Percentiles rank a stretch among this genome's conserved stretches.
Conservation (phyloP, 1,284 basidiomycete species). For the Ustilago cynodontis region DNA sequence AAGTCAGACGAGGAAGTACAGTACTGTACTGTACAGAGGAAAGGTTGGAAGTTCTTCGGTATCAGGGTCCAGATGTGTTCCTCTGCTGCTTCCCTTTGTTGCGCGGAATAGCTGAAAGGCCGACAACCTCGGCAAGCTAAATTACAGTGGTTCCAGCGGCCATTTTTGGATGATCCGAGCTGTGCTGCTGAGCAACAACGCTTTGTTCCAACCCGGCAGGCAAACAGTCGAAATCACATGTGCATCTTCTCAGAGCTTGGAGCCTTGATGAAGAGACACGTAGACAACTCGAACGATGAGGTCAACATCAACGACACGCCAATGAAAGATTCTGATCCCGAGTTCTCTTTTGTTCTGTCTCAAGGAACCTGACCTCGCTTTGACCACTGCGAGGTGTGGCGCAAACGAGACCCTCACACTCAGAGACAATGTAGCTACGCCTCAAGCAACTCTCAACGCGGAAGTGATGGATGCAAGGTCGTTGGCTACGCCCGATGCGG, state of each 20-base stretch:
- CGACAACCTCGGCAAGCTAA: slow-evolving; percentile 5
- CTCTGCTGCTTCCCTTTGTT: background rate
- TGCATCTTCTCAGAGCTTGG: background rate
- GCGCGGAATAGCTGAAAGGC: background rate
- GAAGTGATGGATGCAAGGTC: no score
- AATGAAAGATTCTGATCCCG: no score
- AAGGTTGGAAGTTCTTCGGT: background rate
- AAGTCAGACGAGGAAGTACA: no score
- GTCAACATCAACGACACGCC: background rate
- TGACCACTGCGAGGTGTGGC: background rate
- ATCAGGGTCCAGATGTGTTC: background rate
- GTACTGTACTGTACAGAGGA: no score
- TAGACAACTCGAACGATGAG: background rate
- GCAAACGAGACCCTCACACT: background rate
- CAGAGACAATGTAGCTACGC: background rate
- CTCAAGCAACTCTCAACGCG: background rate
- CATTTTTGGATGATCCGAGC: background rate
- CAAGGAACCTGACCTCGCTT: no score
- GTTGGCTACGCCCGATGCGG: background rate
- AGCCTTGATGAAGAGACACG: background rate
- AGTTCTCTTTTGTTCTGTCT: no score
- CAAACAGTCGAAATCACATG: background rate
- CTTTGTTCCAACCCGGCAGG: background rate
- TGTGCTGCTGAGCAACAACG: background rate
- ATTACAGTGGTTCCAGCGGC: background rate